Evolutionary conservation across 2,329 filamentous ascomycete genomes (phyloP).

Genomic region (Fusarium ramigenum): DNA sequence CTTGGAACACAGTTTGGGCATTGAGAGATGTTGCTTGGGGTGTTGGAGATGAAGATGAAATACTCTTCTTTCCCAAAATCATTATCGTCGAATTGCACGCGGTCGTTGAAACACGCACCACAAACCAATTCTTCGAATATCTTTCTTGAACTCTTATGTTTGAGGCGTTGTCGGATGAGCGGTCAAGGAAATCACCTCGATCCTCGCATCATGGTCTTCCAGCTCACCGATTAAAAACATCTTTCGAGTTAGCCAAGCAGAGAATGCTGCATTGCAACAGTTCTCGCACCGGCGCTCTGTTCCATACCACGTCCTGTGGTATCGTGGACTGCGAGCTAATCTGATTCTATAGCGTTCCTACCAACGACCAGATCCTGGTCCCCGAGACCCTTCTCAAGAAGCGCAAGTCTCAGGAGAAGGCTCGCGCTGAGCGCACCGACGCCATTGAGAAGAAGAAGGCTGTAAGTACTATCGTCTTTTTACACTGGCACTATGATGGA

Average conservation of each 20-base stretch:
- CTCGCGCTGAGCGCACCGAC: conserved; percentile 85
- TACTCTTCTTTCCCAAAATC: conserved; percentile 77
- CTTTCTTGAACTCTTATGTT: conserved; percentile 54
- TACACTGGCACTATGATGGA: conserved; percentile 77
- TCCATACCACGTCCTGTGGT: conserved; percentile 61
- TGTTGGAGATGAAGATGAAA: conserved; percentile 78
- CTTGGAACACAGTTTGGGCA: conserved; percentile 58
- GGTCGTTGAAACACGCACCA: conserved; percentile 43
- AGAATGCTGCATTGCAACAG: conserved; percentile 93
- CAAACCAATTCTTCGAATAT: conserved; percentile 46
- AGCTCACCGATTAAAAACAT: conserved; percentile 83
- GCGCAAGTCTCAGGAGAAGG: conserved; percentile 99
- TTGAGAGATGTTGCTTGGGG: conserved; percentile 72
- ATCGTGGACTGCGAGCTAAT: conserved; percentile 81
- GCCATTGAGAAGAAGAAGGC: conserved; percentile 88
- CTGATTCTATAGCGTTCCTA: conserved; percentile 79
- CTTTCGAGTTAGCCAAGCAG: conserved; percentile 83
- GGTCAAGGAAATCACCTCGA: neutral
- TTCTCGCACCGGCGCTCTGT: conserved; percentile 87
- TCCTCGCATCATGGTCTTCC: conserved; percentile 1
- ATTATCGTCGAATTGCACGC: conserved; percentile 65
- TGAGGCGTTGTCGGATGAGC: conserved; percentile 84
- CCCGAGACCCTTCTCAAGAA: conserved; percentile 99
- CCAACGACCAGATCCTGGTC: conserved; percentile 94
- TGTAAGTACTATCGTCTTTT: conserved; percentile 69